Evolutionary conservation across 2,329 filamentous ascomycete genomes (phyloP).

Genomic region (Neophaeococcomyces mojaviensis): DNA sequence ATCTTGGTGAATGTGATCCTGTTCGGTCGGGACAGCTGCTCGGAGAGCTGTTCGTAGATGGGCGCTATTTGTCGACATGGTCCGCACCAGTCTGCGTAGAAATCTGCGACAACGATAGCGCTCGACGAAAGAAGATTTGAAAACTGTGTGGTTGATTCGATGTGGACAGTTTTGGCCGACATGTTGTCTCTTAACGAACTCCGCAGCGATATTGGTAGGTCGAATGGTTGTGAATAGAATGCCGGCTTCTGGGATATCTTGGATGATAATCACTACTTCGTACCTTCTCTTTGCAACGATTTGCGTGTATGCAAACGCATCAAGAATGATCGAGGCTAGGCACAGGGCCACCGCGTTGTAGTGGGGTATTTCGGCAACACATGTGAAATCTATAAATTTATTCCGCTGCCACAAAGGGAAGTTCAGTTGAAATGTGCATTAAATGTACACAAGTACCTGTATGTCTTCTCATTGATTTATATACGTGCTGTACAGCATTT

Average conservation of each 20-base stretch:
- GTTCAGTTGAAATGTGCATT: too few relatives aligned
- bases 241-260: neutral
- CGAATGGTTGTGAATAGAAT: neutral
- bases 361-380: too few relatives aligned
- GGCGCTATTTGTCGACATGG: constrained; percentile 80
- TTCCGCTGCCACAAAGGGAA: too few relatives aligned
- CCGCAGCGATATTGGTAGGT: neutral
- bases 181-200: constrained; percentile 16
- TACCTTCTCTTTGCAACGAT: too few relatives aligned
- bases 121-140: constrained; percentile 61
- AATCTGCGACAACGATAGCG: constrained; percentile 77
- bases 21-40: constrained; percentile 61
- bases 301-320: too few relatives aligned
- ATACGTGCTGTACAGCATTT: neutral
- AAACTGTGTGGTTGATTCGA: constrained; percentile 62
- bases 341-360: too few relatives aligned
- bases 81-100: constrained; percentile 80
- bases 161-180: constrained; percentile 40
- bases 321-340: too few relatives aligned
- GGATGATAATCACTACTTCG: too few relatives aligned
- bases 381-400: too few relatives aligned
- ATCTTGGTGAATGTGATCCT: constrained; percentile 79
- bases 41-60: constrained; percentile 69
- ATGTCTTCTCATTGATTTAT: neutral
- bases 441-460: too few relatives aligned